A percentile compares a stretch with the other conserved stretches of the same genome.
These are phyloP conservation scores for Coemansia sp. DNA, from an alignment of 192 early-diverging fungal species.

Conservation along the genomic window DNA sequence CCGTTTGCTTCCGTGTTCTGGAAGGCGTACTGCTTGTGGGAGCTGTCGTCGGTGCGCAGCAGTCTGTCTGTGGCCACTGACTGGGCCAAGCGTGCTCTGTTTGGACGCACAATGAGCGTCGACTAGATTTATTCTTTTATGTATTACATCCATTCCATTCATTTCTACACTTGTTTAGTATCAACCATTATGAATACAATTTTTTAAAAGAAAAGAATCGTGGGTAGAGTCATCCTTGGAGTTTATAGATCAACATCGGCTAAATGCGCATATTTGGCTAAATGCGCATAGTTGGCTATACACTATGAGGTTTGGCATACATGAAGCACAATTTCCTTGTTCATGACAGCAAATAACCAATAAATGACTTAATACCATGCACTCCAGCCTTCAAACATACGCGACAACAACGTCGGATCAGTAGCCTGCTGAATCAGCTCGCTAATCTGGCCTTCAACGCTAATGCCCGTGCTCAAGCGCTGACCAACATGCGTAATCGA, in stretches of 20 bases:
- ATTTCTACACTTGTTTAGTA: too few relatives aligned
- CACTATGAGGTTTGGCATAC: too few relatives aligned
- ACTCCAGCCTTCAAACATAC: conserved; percentile 62
- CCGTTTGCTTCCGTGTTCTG: conserved; percentile 71
- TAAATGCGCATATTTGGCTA: too few relatives aligned
- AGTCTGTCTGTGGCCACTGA: conserved; percentile 80
- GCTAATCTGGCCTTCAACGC: conserved; percentile 70
- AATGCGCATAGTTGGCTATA: too few relatives aligned
- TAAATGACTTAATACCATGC: conserved; percentile 34
- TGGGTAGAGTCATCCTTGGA: too few relatives aligned
- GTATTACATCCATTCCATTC: too few relatives aligned
- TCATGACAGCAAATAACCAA: too few relatives aligned
- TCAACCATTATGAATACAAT: too few relatives aligned
- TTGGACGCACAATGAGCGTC: conserved; percentile 87
- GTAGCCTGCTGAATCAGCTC: conserved; percentile 71
- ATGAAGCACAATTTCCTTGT: too few relatives aligned
- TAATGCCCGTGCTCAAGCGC: conserved; percentile 60
- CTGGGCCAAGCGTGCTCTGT: conserved; percentile 84
- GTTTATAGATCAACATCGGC: too few relatives aligned
- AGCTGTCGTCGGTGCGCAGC: conserved; percentile 85
- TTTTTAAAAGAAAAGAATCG: too few relatives aligned
- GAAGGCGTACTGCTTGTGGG: conserved; percentile 73
- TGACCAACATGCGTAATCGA: conserved; percentile 63
- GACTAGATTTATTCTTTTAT: conserved; percentile 55
- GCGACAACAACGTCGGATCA: conserved; percentile 56